phyloP scores from a whole-genome alignment of 495 filamentous ascomycete species.

The Lepraria neglecta region DNA sequence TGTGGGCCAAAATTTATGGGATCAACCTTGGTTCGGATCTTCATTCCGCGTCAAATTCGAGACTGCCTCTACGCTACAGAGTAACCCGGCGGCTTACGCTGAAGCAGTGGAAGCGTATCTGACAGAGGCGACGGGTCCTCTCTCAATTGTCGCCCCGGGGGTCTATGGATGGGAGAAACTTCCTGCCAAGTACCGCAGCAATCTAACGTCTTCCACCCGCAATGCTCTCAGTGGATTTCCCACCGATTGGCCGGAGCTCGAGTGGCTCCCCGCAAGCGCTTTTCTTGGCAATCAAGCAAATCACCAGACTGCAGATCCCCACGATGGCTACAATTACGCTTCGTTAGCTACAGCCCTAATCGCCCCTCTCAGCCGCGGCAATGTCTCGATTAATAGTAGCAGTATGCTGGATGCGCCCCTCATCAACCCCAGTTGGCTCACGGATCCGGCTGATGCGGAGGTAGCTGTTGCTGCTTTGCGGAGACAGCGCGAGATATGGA shows the following conservation, averaged over 20 bases:
- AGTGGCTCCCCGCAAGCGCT: conserved; percentile 31
- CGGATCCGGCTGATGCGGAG: conserved; percentile 47
- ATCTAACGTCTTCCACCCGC: conserved; percentile 16
- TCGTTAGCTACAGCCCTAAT: conserved; percentile 36
- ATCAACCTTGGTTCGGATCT: conserved; percentile 5
- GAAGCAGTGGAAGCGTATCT: conserved; percentile 9
- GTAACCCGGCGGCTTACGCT: conserved; percentile 1
- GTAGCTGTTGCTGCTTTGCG: conserved; percentile 50
- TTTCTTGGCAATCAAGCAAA: conserved; percentile 27
- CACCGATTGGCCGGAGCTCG: conserved; percentile 54
- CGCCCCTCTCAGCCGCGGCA: conserved; percentile 47
- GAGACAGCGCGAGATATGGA: conserved; percentile 40
- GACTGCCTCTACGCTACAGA: conserved; percentile 4
- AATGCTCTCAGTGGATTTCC: conserved; percentile 36
- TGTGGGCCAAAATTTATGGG: conserved; percentile 49
- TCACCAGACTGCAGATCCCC: conserved; percentile 32
- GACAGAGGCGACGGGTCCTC: conserved; percentile 6
- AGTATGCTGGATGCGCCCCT: conserved; percentile 42
- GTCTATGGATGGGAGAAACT: conserved; percentile 17
- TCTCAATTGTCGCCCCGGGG: conserved; percentile 4
- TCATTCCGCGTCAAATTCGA: conserved; percentile 29
- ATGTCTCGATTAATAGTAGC: conserved; percentile 44
- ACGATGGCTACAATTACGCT: conserved; percentile 41
- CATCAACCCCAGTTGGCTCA: conserved; percentile 53
- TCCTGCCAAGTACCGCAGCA: conserved; percentile 14